Percentiles rank a stretch among this genome's conserved stretches.
Conservation (phyloP, 805 yeast genomes). For the Candida germanica region DNA sequence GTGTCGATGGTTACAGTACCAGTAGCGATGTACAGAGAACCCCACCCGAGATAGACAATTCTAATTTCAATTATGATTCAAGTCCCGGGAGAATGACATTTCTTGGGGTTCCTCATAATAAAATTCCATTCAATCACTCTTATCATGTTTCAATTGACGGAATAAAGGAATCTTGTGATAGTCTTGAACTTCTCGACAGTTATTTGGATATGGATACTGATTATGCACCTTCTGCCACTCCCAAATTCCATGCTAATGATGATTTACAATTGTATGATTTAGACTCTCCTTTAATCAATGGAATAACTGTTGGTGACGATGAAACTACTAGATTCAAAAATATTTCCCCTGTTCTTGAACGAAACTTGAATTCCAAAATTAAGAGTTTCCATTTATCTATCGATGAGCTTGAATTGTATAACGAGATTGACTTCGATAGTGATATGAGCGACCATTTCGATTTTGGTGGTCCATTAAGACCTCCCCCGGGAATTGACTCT, state of each 20-base stretch:
- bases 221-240: conserved; percentile 5
- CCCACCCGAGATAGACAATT: no score
- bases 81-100: neutral
- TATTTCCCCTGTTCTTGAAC: conserved; percentile 8
- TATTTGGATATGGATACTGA: conserved; percentile 20
- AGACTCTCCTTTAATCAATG: conserved; percentile 32
- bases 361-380: conserved; percentile 7
- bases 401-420: conserved; percentile 11
- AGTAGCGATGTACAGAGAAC: no score
- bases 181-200: conserved; percentile 25
- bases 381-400: conserved; percentile 14
- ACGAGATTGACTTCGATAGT: neutral
- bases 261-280: conserved; percentile 23
- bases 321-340: conserved; percentile 10
- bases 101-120: conserved; percentile 8
- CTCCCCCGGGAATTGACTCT: neutral
- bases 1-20: neutral
- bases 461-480: no score
- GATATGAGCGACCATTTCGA: no score
- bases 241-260: conserved; percentile 12
- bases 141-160: conserved; percentile 27
- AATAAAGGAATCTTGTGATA: conserved; percentile 6
- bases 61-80: neutral
- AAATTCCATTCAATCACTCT: conserved; percentile 20
- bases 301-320: conserved; percentile 29